Percentiles rank a stretch among this genome's conserved stretches.
These are phyloP conservation scores for Colletotrichum lini DNA, from an alignment of 2,329 filamentous ascomycete species.

Conservation along the genomic window DNA sequence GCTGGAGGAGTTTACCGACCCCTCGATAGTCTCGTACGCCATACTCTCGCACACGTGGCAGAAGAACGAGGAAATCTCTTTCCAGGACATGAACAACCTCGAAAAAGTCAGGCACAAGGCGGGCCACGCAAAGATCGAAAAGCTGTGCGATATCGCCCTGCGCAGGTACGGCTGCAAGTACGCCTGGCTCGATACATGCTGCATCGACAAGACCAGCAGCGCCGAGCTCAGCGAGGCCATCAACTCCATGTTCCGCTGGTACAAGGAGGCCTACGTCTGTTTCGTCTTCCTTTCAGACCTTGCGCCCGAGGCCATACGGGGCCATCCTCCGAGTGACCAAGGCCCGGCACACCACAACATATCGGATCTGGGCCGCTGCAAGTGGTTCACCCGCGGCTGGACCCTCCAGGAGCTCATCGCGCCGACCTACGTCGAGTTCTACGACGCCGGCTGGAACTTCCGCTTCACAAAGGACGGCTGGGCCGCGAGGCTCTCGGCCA, in stretches of 20 bases:
- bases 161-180: conserved; percentile 28
- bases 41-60: conserved; percentile 50
- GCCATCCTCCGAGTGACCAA: background rate
- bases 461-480: conserved; percentile 31
- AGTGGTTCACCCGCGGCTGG: conserved; percentile 46
- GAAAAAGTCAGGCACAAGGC: background rate
- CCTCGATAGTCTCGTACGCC: conserved; percentile 45
- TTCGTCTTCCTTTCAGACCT: conserved; percentile 45
- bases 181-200: conserved; percentile 48
- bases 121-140: conserved; percentile 40
- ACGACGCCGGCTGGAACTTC: conserved; percentile 36
- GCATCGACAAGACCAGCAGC: conserved; percentile 48
- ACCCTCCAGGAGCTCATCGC: conserved; percentile 46
- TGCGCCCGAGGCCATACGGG: background rate
- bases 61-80: conserved; percentile 44
- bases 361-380: conserved; percentile 9
- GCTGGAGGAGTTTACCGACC: conserved; percentile 37
- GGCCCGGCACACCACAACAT: background rate
- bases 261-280: conserved; percentile 42
- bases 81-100: conserved; percentile 40
- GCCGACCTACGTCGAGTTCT: conserved; percentile 39
- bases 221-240: conserved; percentile 46
- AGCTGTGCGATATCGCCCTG: conserved; percentile 31
- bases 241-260: conserved; percentile 45
- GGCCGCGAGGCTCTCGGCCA: background rate